These are phyloP conservation scores for Smittium mucronatum DNA, from an alignment of 371 early-diverging fungal genomes.

Conservation along the genomic window DNA sequence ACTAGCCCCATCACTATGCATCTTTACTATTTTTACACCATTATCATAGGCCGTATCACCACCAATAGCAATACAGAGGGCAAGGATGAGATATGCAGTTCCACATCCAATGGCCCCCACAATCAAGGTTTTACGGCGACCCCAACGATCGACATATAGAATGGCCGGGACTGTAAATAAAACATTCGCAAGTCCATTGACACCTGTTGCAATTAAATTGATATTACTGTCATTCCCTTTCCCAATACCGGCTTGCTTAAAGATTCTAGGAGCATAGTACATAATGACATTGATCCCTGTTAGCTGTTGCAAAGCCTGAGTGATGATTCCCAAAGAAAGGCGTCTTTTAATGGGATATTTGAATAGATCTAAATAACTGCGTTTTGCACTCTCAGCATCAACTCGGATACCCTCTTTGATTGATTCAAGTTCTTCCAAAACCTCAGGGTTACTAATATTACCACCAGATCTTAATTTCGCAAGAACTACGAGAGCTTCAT, in stretches of 20 bases:
- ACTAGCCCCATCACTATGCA: conserved; percentile 31
- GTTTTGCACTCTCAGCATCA: conserved; percentile 51
- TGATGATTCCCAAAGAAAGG: conserved; percentile 46
- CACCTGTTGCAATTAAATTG: conserved; percentile 48
- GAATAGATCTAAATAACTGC: conserved; percentile 58
- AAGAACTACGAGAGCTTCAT: conserved; percentile 50
- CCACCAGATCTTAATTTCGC: conserved; percentile 50
- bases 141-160: conserved; percentile 56
- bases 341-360: conserved; percentile 43
- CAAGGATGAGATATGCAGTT: conserved; percentile 29
- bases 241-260: conserved; percentile 46
- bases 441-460: conserved; percentile 37
- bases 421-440: conserved; percentile 54
- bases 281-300: conserved; percentile 61
- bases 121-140: conserved; percentile 42
- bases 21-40: conserved; percentile 18
- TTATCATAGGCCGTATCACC: conserved; percentile 17
- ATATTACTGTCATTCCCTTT: conserved; percentile 35
- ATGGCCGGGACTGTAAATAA: conserved; percentile 59
- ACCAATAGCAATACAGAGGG: conserved; percentile 30
- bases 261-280: conserved; percentile 59
- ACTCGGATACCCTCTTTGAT: conserved; percentile 48
- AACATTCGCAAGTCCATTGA: conserved; percentile 57
- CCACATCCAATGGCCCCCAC: conserved; percentile 26
- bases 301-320: conserved; percentile 60